Percentiles rank a stretch among this genome's conserved stretches.
Conservation (phyloP, 2,329 filamentous ascomycete genomes). For the Colletotrichum lupini region DNA sequence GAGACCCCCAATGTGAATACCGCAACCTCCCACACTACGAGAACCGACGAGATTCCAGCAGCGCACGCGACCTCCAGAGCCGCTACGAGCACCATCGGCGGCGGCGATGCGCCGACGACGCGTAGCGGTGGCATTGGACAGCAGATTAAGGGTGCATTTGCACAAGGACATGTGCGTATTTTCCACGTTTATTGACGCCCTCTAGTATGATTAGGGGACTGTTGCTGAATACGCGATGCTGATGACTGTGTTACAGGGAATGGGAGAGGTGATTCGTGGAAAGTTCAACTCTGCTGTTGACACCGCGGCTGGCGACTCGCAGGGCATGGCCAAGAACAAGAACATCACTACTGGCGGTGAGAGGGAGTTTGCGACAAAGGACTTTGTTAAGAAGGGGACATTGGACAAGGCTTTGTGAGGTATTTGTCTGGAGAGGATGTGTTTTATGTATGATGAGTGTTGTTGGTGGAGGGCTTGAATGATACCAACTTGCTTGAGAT, state of each 20-base stretch:
- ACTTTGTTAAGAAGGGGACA: constrained; percentile 30
- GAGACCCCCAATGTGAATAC: constrained; percentile 6
- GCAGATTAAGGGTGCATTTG: constrained; percentile 33
- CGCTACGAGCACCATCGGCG: constrained; percentile 1
- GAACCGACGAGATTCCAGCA: background rate
- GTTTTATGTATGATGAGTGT: background rate
- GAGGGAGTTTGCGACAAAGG: constrained; percentile 34
- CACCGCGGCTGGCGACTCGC: constrained; percentile 45
- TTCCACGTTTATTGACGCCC: no score
- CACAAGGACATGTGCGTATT: constrained; percentile 31
- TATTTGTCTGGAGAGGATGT: no score
- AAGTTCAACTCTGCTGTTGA: constrained; percentile 49
- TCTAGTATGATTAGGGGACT: no score
- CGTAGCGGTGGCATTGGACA: constrained; percentile 14
- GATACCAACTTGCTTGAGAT: background rate
- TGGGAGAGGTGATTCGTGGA: constrained; percentile 34
- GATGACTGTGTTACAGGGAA: background rate
- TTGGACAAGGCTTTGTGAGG: constrained; percentile 25
- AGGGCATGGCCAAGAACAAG: constrained; percentile 48
- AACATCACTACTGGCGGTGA: constrained; percentile 25
- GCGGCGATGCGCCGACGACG: constrained; percentile 31
- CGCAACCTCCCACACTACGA: background rate
- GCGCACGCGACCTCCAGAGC: background rate
- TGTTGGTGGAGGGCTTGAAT: background rate
- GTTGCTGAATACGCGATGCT: no score